Percentiles rank a stretch among this genome's conserved stretches.
phyloP scores from a whole-genome alignment of 768 basidiomycete genomes.

The Botryobasidium botryosum region DNA sequence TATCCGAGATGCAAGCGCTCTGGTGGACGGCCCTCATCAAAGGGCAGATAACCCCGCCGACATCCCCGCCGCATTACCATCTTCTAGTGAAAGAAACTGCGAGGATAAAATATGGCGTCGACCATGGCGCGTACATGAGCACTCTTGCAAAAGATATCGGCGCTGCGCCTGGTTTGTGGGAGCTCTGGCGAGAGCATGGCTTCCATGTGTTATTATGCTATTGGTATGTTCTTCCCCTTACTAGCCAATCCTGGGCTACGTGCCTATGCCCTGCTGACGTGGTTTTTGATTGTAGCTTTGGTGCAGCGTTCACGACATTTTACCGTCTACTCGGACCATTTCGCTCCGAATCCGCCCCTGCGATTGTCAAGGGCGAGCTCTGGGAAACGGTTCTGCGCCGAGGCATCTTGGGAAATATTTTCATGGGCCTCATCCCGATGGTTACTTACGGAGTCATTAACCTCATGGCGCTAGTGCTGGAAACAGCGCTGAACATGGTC shows the following conservation, averaged over 20 bases:
- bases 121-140: constrained; percentile 38
- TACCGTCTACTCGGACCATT: constrained; percentile 42
- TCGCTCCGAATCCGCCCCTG: constrained; percentile 24
- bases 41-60: constrained; percentile 26
- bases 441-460: constrained; percentile 25
- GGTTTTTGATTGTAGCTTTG: constrained; percentile 26
- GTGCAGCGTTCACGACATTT: constrained; percentile 40
- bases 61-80: constrained; percentile 34
- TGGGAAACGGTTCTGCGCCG: constrained; percentile 43
- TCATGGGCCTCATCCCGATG: constrained; percentile 43
- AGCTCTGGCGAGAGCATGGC: constrained; percentile 34
- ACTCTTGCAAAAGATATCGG: constrained; percentile 41
- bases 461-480: constrained; percentile 11
- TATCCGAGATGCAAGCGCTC: constrained; percentile 43
- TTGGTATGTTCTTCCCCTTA: constrained; percentile 24
- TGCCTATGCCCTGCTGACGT: neutral
- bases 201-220: constrained; percentile 34
- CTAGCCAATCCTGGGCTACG: neutral
- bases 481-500: too few species aligned
- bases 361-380: constrained; percentile 35
- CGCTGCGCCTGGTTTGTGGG: constrained; percentile 31
- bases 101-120: constrained; percentile 43
- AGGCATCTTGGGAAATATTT: constrained; percentile 35
- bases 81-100: constrained; percentile 33
- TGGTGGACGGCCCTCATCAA: constrained; percentile 38